phyloP scores from a whole-genome alignment of 73 alveolate genomes.

The Uronychia setigera region DNA sequence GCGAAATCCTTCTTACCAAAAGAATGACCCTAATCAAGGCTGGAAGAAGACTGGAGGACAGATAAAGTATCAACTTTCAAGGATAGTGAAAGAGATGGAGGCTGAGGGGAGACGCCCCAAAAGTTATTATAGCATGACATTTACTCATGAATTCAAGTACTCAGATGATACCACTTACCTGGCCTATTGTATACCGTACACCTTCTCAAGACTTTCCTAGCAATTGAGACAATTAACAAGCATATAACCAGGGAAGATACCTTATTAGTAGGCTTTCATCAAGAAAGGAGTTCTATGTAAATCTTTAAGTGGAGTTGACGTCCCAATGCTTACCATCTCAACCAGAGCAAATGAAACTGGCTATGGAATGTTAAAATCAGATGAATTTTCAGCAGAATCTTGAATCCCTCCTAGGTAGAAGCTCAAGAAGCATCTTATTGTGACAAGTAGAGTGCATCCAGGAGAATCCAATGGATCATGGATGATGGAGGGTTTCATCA shows the following conservation, averaged over 20 bases:
- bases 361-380: slow-evolving; percentile 14
- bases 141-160: slow-evolving; percentile 15
- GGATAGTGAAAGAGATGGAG: slow-evolving; percentile 1
- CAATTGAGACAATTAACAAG: slow-evolving; percentile 10
- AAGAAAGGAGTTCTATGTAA: slow-evolving; percentile 29
- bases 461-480: slow-evolving; percentile 77
- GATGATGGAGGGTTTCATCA: slow-evolving; percentile 75
- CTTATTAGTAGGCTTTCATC: neutral
- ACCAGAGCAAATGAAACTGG: slow-evolving; percentile 20
- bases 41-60: neutral
- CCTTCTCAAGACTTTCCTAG: slow-evolving; percentile 23
- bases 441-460: slow-evolving; percentile 65
- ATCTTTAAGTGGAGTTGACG: slow-evolving; percentile 61
- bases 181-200: slow-evolving; percentile 42
- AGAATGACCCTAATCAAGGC: neutral
- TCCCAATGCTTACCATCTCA: slow-evolving; percentile 50
- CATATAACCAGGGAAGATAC: neutral
- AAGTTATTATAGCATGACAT: slow-evolving; percentile 19
- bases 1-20: neutral
- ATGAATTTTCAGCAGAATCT: slow-evolving; percentile 18
- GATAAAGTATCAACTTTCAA: slow-evolving; percentile 1
- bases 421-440: slow-evolving; percentile 55
- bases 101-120: neutral
- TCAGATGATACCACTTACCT: slow-evolving; percentile 36
- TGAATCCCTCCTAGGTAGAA: slow-evolving; percentile 18